Evolutionary conservation across 75 land plant genomes (phyloP).

Genomic region (Pseudotsuga menziesii): DNA sequence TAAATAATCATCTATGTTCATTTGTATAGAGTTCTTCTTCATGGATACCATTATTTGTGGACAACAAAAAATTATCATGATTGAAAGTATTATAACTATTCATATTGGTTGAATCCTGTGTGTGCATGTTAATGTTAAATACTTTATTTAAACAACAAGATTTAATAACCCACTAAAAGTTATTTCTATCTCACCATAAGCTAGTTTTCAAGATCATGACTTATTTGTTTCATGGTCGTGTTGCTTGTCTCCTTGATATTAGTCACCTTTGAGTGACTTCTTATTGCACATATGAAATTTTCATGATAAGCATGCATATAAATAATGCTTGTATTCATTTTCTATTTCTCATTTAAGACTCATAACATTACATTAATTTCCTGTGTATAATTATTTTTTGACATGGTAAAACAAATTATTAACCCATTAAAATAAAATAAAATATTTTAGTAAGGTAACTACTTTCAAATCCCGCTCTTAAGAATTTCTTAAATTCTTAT

Average conservation of each 20-base stretch:
- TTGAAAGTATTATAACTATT: too few relatives aligned
- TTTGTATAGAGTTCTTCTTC: too few relatives aligned
- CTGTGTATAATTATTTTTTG: neutral
- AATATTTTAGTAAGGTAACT: too few relatives aligned
- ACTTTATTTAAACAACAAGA: neutral
- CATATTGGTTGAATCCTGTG: too few relatives aligned
- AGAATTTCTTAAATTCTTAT: neutral
- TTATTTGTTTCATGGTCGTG: conserved; percentile 36
- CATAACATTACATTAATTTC: neutral
- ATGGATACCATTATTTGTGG: too few relatives aligned
- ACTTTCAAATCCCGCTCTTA: too few relatives aligned
- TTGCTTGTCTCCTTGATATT: conserved; percentile 62
- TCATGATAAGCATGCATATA: neutral
- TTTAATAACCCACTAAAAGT: neutral
- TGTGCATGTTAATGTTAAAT: too few relatives aligned
- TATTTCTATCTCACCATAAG: conserved; percentile 58
- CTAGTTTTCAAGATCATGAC: conserved; percentile 88
- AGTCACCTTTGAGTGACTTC: conserved; percentile 84
- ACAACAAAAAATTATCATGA: too few relatives aligned
- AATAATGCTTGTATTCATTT: neutral
- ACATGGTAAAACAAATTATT: neutral
- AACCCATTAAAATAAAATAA: neutral
- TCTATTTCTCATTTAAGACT: neutral
- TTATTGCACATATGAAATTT: conserved; percentile 39
- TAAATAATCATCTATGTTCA: too few relatives aligned